Evolutionary conservation across 345 rosid genomes (phyloP).

Genomic region (Salix exigua): DNA sequence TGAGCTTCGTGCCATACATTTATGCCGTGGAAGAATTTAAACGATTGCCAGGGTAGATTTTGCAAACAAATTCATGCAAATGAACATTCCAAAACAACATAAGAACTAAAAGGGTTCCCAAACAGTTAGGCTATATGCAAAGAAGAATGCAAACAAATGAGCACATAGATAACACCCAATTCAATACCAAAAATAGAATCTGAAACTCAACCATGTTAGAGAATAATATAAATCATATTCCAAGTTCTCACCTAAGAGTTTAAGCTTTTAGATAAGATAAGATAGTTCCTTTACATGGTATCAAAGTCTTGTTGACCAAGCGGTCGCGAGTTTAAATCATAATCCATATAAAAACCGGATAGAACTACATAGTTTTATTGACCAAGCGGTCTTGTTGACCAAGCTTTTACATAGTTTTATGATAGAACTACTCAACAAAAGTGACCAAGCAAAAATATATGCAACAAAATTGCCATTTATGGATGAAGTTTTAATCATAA

Average conservation of each 20-base stretch:
- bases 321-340: too few species aligned
- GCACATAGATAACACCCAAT: not conserved
- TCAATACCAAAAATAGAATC: not conserved
- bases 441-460: not conserved
- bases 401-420: not conserved
- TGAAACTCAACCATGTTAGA: not conserved
- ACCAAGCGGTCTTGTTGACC: too few species aligned
- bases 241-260: too few species aligned
- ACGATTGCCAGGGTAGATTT: not conserved
- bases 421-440: not conserved
- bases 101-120: not conserved
- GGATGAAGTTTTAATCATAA: not conserved
- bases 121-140: not conserved
- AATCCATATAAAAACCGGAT: too few species aligned
- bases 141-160: not conserved
- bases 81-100: not conserved
- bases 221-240: too few species aligned
- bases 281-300: too few species aligned
- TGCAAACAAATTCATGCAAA: not conserved
- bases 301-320: too few species aligned
- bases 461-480: not conserved
- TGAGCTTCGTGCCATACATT: not conserved
- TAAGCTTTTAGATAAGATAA: too few species aligned
- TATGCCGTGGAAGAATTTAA: not conserved
- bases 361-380: too few species aligned